Base-by-base conservation (phyloP, 208 protist genomes). In the Wallacemonas sp. region DNA sequence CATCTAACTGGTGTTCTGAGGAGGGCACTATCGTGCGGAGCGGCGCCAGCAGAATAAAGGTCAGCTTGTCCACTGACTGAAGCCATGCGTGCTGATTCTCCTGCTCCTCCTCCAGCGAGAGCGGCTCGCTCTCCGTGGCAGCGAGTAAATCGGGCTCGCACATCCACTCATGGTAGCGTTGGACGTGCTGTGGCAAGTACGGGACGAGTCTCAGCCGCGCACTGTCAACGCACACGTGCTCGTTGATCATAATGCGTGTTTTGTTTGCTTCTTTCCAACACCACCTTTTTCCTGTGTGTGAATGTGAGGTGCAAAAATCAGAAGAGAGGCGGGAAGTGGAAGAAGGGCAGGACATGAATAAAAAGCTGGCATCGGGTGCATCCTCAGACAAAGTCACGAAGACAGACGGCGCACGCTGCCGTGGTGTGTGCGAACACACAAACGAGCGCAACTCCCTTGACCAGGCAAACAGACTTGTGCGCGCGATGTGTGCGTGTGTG, bases 151-250 rank as follows among this genome's bases (percentile, higher is more conserved):
- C 82, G 0, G 71, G 53, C 30, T 86, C 69, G 60, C 78, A 68
- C 94, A 98, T 98, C 92, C 94, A 98, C 26, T 77, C 66, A 65
- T 98, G 90, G 63, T 97, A 97, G 6, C 72, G 80, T 1, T 69
- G 76, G 8, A 97, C 92, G 39, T 96, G 91, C 1, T 90, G 75
- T 9, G 38, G 51, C 17, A 91, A 73, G 64, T 97, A 97, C 0
- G 94, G 94, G 39, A 97, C 86, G 39, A 97, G 58, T 0, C 78
- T 63, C 56, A 97, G 60, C 44, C 56, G 39, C n/a, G 58, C 67
- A 15, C 68, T 68, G 15, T 78, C 46, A 0, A 96, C 44, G 28
- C 68, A 75, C 8, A 97, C 82, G 44, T 75, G 41, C 42, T 86
- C 80, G 68, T 97, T 97, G 67, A 94, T 88, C 91, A 97, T n/a